Conservation (phyloP, 2,329 filamentous ascomycete species). For the Pezicula carpinea region DNA sequence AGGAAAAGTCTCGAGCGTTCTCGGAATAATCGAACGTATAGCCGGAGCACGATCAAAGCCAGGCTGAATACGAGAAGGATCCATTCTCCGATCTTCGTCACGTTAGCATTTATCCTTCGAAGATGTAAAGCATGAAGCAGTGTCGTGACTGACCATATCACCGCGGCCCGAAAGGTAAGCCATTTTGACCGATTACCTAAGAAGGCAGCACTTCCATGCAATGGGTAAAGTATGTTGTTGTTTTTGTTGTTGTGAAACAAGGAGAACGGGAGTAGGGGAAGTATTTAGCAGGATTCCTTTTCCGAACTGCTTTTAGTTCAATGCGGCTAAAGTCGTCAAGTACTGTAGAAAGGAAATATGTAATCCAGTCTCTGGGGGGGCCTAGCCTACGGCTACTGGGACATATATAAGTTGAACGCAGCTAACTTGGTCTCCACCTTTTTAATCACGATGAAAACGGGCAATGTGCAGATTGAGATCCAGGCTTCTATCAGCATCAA, state of each 20-base stretch:
- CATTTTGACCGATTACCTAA: neutral
- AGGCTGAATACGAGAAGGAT: neutral
- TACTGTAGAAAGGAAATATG: neutral
- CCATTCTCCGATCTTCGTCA: conserved; percentile 1
- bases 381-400: no score
- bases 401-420: neutral
- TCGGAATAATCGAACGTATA: conserved; percentile 1
- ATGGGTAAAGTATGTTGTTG: neutral
- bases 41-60: neutral
- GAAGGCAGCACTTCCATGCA: neutral
- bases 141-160: conserved; percentile 1
- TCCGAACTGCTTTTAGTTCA: neutral
- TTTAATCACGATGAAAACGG: neutral
- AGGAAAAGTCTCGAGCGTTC: neutral
- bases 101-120: neutral
- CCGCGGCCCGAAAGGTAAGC: neutral
- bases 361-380: no score
- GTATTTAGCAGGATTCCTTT: neutral
- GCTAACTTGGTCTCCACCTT: neutral
- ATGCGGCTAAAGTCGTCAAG: neutral
- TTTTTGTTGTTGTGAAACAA: neutral
- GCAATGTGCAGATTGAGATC: no score
- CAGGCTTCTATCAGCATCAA: neutral
- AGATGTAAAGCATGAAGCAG: no score
- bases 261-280: neutral